phyloP scores from a whole-genome alignment of 2,329 filamentous ascomycete genomes.

The Ophiocordyceps camponoti-leonardi region DNA sequence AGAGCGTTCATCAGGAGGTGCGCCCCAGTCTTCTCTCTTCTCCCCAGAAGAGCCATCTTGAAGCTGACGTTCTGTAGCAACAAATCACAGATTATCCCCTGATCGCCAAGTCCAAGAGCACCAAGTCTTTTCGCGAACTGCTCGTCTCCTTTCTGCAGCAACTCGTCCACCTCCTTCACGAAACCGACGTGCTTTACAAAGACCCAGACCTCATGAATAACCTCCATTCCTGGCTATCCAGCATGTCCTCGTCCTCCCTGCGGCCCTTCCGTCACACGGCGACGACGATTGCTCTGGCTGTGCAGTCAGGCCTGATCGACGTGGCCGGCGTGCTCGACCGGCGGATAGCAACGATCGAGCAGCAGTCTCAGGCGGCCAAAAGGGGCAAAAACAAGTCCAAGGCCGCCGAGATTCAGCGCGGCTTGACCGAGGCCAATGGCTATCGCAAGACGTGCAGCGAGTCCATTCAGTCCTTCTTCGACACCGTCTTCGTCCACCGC shows the following conservation, averaged over 20 bases:
- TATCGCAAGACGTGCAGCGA: constrained; percentile 53
- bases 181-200: constrained; percentile 65
- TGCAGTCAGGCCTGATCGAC: constrained; percentile 61
- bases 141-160: constrained; percentile 65
- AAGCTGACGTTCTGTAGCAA: constrained; percentile 28
- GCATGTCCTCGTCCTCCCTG: constrained; percentile 75
- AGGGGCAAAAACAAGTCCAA: constrained; percentile 62
- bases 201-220: constrained; percentile 71
- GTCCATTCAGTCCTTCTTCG: constrained; percentile 71
- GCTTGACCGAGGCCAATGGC: constrained; percentile 51
- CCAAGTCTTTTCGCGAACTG: constrained; percentile 58
- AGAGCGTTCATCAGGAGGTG: constrained; percentile 71
- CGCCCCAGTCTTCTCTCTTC: constrained; percentile 8
- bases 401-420: constrained; percentile 54
- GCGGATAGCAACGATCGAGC: constrained; percentile 56
- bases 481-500: constrained; percentile 84
- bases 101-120: constrained; percentile 63
- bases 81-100: constrained; percentile 83
- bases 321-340: constrained; percentile 55
- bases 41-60: not conserved
- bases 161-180: constrained; percentile 61
- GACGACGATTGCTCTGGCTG: constrained; percentile 65
- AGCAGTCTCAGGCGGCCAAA: constrained; percentile 63
- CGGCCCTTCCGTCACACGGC: constrained; percentile 90
- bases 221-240: constrained; percentile 73